Evolutionary conservation across 1,139 yeast genomes (phyloP), one percentile per base, ranked within the genome.

Genomic region (Blastobotrys apis): DNA sequence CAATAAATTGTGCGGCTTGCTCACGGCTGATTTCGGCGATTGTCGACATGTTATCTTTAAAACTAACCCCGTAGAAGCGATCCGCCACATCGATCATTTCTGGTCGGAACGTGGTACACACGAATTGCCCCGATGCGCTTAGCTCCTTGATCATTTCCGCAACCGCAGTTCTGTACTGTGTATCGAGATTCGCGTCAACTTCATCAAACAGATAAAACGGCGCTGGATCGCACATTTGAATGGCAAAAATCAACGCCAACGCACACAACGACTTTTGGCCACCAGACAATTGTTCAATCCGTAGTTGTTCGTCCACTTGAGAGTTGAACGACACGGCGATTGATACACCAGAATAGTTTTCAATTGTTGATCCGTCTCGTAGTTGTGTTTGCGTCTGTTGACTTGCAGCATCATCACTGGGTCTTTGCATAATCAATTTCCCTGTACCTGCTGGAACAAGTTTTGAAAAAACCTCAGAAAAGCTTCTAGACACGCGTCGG

Each of bases 211-310:
- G 68, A 61, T 92, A 92, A 63, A 92, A 92, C 40, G 98, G 97
- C 2, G 97, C 97, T 8, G 97, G 97, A 56, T 92, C 97, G 54
- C 94, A 86, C 60, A 77, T 80, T 67, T 92, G 98, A 51, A 92
- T 87, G 3, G 98, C 97, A 50, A 92, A 74, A 52, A 92, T 90
- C 42, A 92, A 74, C 0, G 97, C 90, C 55, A 92, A 80, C 1
- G 98, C 97, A 71, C 97, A 90, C 16, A 92, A 69, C 0, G 97
- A 85, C 61, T 92, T 92, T 60, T 92, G 98, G 5, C 98, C 98
- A 33, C 98, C 98, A 0, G 96, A 86, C 26, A 92, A 71, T 60
- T 90, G 97, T 63, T 88, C 95, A 44, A 90, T 84, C 52, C 86
- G 74, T 53, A 84, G 87, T 61, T 86, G 96, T 56, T 88, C 97